phyloP scores from a whole-genome alignment of 2,329 filamentous ascomycete genomes.

The Diaporthe citriasiana region DNA sequence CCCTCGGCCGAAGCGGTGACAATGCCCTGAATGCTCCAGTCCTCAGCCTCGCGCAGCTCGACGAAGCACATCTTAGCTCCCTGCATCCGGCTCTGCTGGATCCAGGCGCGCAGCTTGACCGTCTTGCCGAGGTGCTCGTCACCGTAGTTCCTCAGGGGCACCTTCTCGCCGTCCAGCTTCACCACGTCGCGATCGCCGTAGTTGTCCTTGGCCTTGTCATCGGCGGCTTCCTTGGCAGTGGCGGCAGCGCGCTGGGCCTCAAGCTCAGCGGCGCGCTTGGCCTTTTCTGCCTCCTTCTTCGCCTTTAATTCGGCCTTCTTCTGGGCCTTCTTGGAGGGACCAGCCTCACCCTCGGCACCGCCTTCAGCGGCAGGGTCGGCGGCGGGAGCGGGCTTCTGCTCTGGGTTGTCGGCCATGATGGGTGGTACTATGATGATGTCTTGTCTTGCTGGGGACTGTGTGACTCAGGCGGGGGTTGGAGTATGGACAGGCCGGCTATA shows the following conservation, averaged over 20 bases:
- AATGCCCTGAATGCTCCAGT: slow-evolving; percentile 87
- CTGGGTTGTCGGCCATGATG: slow-evolving; percentile 43
- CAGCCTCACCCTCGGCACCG: slow-evolving; percentile 76
- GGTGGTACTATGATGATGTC: slow-evolving; percentile 6
- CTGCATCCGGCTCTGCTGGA: slow-evolving; percentile 91
- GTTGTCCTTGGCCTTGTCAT: slow-evolving; percentile 80
- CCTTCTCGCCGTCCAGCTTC: slow-evolving; percentile 65
- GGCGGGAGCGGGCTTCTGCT: slow-evolving; percentile 64
- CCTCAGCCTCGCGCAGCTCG: slow-evolving; percentile 82
- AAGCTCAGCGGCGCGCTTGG: slow-evolving; percentile 78
- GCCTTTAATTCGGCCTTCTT: slow-evolving; percentile 91
- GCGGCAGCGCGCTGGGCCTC: slow-evolving; percentile 75
- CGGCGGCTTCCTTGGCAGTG: slow-evolving; percentile 55
- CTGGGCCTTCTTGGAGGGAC: slow-evolving; percentile 81
- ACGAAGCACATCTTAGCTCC: slow-evolving; percentile 93
- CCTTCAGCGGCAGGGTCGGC: slow-evolving; percentile 90
- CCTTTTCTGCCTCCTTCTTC: slow-evolving; percentile 89
- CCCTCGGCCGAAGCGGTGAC: slow-evolving; percentile 76
- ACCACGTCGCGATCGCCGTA: slow-evolving; percentile 76
- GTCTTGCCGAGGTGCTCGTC: slow-evolving; percentile 77
- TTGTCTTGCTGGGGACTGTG: slow-evolving; percentile 4
- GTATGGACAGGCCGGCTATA: not conserved
- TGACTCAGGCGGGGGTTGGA: slow-evolving; percentile 33
- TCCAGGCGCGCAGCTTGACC: slow-evolving; percentile 82
- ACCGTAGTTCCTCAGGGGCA: slow-evolving; percentile 74